Conservation (phyloP, 2,329 filamentous ascomycete species). For the Stagonosporopsis cucurbitacearum region DNA sequence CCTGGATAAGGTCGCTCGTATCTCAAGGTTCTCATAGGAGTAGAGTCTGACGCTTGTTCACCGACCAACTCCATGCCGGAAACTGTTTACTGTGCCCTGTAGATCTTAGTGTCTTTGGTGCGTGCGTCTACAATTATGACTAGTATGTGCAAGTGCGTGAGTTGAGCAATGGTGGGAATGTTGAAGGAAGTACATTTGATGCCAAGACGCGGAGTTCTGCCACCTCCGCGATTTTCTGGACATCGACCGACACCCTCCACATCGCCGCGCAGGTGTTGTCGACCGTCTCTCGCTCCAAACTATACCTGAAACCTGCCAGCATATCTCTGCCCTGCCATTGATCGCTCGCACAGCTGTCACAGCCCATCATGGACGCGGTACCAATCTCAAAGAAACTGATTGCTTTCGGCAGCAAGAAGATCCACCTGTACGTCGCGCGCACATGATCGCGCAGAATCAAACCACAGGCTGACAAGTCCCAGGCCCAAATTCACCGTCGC, state of each 20-base stretch:
- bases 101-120: background rate
- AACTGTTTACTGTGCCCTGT: background rate
- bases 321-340: background rate
- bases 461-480: constrained; percentile 20
- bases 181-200: background rate
- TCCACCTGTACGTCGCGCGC: constrained; percentile 53
- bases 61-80: background rate
- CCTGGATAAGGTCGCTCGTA: background rate
- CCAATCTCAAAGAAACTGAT: constrained; percentile 44
- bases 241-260: constrained; percentile 9
- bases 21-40: background rate
- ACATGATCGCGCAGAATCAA: background rate
- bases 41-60: background rate
- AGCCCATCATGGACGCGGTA: constrained; percentile 36
- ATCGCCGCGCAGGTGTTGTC: constrained; percentile 5
- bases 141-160: background rate
- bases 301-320: background rate
- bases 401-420: constrained; percentile 52
- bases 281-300: background rate
- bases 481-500: constrained; percentile 84
- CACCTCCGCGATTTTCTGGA: constrained; percentile 21
- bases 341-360: background rate
- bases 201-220: constrained; percentile 15
- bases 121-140: no score
- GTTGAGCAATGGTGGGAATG: background rate